Base-by-base conservation (phyloP, 305 asterid genomes). In the Ajuga reptans region DNA sequence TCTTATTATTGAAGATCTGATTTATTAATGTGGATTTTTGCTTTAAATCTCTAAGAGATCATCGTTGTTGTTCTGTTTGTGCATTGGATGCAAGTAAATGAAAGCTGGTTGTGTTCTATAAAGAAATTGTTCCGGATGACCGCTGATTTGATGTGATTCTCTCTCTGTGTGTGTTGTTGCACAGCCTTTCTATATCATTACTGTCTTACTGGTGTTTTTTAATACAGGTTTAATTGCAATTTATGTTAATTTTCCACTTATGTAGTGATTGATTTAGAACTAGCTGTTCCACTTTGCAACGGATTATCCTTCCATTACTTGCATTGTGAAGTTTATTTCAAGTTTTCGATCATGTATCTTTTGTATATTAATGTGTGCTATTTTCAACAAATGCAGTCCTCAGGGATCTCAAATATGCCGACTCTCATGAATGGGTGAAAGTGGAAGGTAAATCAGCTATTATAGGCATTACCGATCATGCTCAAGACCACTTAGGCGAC, bases 401-500 rank as follows among this genome's bases (percentile, higher is more conserved):
- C 80, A 85, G 90, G 87, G 94, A 90, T 78, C 84, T 92, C 7
- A 88, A 86, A 83, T 90, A 92, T 52, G 92, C 94, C 14, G 97
- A 92, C 56, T 79, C 95, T 53, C 98, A 92, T 43, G 97, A 88
- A 74, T 92, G 97, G 98, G 92, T 87, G 65, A 90, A 89, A 84
- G 81, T 87, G 72, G 94, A 87, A 4, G 96, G 96, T 69, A 84
- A 75, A 54, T 75, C 87, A 49, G 98, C 95, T 6, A 90, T 90
- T 52, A 75, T 92, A 21, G 97, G 98, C 76, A 90, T 90, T 63
- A 88, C 97, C 0, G 94, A 92, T 75, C 97, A 92, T 77, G 98
- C 97, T 42, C 98, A 92, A 66, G 90, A 83, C 74, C 96, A 92
- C 83, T 77, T 92, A 69, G 98, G 98, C 39, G 98, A 92, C 75